Evolutionary conservation across 495 filamentous ascomycete genomes (phyloP), one percentile per base, ranked within the genome.

Genomic region (Penicillium lividum): DNA sequence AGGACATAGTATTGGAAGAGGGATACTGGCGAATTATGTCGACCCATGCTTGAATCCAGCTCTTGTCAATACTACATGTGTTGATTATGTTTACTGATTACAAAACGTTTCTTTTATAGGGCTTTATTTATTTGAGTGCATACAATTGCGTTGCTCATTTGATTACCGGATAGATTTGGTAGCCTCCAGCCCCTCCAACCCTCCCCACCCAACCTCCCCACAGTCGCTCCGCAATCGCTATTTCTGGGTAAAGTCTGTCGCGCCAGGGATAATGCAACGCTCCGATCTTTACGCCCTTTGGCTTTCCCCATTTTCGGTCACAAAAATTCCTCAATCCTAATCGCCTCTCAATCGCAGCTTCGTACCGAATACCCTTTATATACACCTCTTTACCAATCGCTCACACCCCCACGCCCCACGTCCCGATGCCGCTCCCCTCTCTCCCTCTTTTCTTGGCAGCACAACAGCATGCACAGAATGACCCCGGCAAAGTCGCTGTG

Each of bases 381-480:
- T n/a, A 49, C 28, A 11, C 7, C 27, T 13, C 15, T 28, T 31
- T 15, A 22, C 28, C 28, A 27, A 49, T 30, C 15, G 43, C 18
- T 18, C 10, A 46, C 18, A 6, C 28, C 46, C 22, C 22, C 22
- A 22, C 28, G 46, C 27, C 46, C 27, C 50, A 42, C 49, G 49
- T n/a, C 51, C 36, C 36, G 15, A 70, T 70, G 67, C 65, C 69
- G 18, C 66, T 95, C 5, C 91, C 91, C 15, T 81, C 78, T 28
- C 75, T 94, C 36, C 89, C 90, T 30, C 75, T 97, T 44, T 92
- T 97, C 75, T 82, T 93, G 56, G 80, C 66, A 30, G 76, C 76
- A 11, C 70, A 64, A 53, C 62, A 73, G 15, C 64, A 72, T 59
- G 72, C 84, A 27, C 79, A 77, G 22, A 87, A 88, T 63, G 83